Percentiles rank a stretch among this genome's conserved stretches.
Conservation (phyloP, 2,329 filamentous ascomycete species). For the Aureobasidium sp. region DNA sequence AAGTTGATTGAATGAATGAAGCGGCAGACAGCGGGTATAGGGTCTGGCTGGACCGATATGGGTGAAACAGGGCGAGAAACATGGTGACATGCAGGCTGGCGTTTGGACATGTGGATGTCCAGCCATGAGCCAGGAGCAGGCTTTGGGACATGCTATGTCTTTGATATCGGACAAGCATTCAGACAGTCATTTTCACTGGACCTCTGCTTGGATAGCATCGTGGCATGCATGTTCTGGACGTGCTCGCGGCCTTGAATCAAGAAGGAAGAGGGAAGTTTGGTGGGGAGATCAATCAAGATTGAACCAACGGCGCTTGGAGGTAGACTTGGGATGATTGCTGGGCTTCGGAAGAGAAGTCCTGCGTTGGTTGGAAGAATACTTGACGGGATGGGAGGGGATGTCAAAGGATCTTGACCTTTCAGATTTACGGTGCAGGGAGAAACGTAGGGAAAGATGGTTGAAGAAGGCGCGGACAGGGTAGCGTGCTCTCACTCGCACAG, state of each 20-base stretch:
- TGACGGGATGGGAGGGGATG: slow-evolving; percentile 4
- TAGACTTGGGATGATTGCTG: not conserved
- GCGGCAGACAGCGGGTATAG: not conserved
- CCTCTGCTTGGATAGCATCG: not conserved
- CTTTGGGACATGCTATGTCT: slow-evolving; percentile 1
- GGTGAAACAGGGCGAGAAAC: not conserved
- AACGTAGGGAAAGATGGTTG: not conserved
- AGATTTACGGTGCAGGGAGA: not conserved
- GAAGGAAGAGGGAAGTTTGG: not conserved
- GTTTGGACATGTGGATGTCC: not conserved
- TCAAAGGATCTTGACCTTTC: not conserved
- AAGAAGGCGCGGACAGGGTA: slow-evolving; percentile 12
- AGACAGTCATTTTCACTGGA: not conserved
- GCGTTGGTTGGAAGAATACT: not conserved
- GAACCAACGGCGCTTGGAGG: not conserved
- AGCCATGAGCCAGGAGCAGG: not conserved
- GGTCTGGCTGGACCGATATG: not conserved
- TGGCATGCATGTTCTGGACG: not conserved
- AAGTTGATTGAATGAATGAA: not conserved
- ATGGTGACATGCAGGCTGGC: not conserved
- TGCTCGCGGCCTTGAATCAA: not conserved
- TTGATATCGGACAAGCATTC: not conserved
- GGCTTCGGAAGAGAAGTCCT: not conserved
- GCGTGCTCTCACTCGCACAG: not conserved
- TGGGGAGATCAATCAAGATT: not conserved